Evolutionary conservation across 495 filamentous ascomycete genomes (phyloP).

Genomic region (Parachaetomium inaequale): DNA sequence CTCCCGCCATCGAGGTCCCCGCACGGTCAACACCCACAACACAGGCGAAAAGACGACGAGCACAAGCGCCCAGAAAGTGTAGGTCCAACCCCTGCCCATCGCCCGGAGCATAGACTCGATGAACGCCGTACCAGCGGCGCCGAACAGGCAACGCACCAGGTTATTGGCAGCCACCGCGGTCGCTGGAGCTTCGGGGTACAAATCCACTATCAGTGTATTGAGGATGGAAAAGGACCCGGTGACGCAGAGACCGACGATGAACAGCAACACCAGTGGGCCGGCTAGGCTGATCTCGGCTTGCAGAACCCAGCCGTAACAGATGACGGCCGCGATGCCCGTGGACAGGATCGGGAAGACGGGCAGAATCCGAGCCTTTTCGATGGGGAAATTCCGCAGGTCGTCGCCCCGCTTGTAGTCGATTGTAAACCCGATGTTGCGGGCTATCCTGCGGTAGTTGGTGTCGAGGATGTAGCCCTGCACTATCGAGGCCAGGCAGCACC

Average conservation of each 20-base stretch:
- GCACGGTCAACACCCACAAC: conserved; percentile 38
- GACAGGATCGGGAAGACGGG: conserved; percentile 48
- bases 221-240: conserved; percentile 53
- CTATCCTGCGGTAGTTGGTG: conserved; percentile 54
- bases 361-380: conserved; percentile 60
- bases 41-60: conserved; percentile 36
- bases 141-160: conserved; percentile 43
- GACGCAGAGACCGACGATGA: conserved; percentile 51
- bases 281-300: conserved; percentile 43
- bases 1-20: conserved; percentile 44
- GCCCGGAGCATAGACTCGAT: conserved; percentile 42
- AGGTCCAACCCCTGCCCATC: conserved; percentile 48
- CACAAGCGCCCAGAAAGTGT: conserved; percentile 43
- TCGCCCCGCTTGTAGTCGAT: conserved; percentile 50
- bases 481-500: conserved; percentile 64
- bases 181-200: conserved; percentile 44
- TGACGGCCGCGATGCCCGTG: conserved; percentile 39
- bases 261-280: conserved; percentile 53
- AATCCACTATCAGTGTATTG: conserved; percentile 46
- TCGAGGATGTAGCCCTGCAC: conserved; percentile 58
- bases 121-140: conserved; percentile 43
- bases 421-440: conserved; percentile 45
- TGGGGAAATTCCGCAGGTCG: conserved; percentile 56
- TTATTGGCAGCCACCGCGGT: conserved; percentile 50
- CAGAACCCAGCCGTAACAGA: conserved; percentile 59